phyloP scores from a whole-genome alignment of 2,329 filamentous ascomycete genomes.

The Cryphonectria radicalis region DNA sequence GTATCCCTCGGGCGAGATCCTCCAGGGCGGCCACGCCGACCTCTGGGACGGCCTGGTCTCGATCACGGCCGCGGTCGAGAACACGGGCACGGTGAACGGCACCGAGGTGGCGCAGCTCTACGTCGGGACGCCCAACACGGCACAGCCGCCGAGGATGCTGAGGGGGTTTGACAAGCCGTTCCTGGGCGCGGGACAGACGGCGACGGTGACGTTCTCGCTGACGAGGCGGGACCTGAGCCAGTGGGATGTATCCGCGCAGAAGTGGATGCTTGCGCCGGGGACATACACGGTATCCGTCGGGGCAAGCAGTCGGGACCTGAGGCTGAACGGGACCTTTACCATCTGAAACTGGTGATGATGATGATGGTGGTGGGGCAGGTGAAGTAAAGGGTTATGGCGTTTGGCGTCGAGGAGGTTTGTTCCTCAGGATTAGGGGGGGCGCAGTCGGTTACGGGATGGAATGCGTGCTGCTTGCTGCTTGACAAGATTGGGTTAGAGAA shows the following conservation, averaged over 20 bases:
- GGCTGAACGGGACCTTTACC: slow-evolving; percentile 41
- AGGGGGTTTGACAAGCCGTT: slow-evolving; percentile 67
- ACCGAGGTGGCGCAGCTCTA: slow-evolving; percentile 55
- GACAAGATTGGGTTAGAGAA: not conserved
- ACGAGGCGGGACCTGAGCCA: slow-evolving; percentile 68
- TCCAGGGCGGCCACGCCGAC: slow-evolving; percentile 50
- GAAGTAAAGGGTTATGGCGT: not conserved
- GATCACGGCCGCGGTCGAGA: slow-evolving; percentile 46
- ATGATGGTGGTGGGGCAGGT: not conserved
- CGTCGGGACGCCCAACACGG: slow-evolving; percentile 47
- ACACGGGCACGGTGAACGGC: slow-evolving; percentile 47
- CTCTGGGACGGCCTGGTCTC: slow-evolving; percentile 52
- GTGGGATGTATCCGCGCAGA: slow-evolving; percentile 66
- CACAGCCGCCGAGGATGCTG: slow-evolving; percentile 61
- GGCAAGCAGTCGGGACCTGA: slow-evolving; percentile 51
- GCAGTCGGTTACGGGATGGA: not conserved
- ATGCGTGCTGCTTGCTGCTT: not conserved
- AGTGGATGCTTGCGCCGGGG: slow-evolving; percentile 59
- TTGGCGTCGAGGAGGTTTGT: not conserved
- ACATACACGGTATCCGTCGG: slow-evolving; percentile 52
- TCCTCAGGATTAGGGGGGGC: not conserved
- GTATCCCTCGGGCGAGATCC: slow-evolving; percentile 46
- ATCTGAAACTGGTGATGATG: slow-evolving; percentile 16
- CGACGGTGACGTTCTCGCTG: slow-evolving; percentile 54
- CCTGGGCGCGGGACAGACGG: slow-evolving; percentile 50